Conservation (phyloP, 371 early-diverging fungal genomes). For the Saksenaea oblongispora region DNA sequence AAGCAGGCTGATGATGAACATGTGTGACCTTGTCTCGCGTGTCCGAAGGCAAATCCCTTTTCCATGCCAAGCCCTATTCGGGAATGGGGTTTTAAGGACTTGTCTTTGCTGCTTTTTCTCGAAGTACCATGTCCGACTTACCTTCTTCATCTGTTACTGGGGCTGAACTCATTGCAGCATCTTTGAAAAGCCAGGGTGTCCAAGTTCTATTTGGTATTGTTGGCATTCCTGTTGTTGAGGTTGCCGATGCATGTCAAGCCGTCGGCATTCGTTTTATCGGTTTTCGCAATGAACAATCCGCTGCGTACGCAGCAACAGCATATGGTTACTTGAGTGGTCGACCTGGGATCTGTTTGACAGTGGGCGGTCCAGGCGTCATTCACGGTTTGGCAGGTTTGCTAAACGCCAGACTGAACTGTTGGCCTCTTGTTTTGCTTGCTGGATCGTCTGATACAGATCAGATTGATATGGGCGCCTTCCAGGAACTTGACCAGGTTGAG, state of each 20-base stretch:
- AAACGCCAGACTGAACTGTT: conserved; percentile 72
- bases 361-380: conserved; percentile 82
- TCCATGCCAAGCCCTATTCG: neutral
- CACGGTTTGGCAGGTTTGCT: conserved; percentile 76
- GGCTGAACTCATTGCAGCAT: conserved; percentile 62
- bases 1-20: too few relatives aligned
- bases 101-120: neutral
- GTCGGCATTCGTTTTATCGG: conserved; percentile 75
- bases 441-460: conserved; percentile 61
- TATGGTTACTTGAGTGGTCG: conserved; percentile 68
- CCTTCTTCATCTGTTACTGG: conserved; percentile 44
- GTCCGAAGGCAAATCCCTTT: neutral
- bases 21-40: neutral
- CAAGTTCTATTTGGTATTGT: conserved; percentile 79
- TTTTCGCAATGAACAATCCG: conserved; percentile 81
- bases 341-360: conserved; percentile 78
- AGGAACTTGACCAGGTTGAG: conserved; percentile 77
- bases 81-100: neutral
- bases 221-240: conserved; percentile 81
- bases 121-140: neutral
- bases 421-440: conserved; percentile 69
- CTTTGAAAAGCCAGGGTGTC: conserved; percentile 66
- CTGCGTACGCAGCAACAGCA: conserved; percentile 75
- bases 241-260: conserved; percentile 74
- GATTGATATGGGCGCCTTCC: conserved; percentile 75